phyloP scores from a whole-genome alignment of 257 asterid genomes.

The Gentiana straminea region DNA sequence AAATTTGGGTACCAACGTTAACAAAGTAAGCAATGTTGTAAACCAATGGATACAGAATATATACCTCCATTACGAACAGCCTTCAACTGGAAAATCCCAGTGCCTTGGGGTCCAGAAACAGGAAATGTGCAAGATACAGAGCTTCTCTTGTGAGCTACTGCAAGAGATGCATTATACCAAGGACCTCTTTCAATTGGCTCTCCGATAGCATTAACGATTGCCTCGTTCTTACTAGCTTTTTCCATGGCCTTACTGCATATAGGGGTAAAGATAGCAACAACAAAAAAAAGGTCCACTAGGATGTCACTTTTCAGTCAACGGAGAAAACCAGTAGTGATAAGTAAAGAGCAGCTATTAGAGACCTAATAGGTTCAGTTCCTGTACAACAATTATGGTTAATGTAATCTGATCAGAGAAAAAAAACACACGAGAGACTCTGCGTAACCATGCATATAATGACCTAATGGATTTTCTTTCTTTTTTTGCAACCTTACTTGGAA shows the following conservation, averaged over 20 bases:
- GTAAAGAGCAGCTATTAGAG: too few species aligned
- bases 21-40: too few species aligned
- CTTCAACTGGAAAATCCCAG: slow-evolving; percentile 82
- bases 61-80: slow-evolving; percentile 87
- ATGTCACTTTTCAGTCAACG: too few species aligned
- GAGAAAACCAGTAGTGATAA: too few species aligned
- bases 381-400: too few species aligned
- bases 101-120: slow-evolving; percentile 89
- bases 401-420: too few species aligned
- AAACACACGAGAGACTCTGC: too few species aligned
- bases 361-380: too few species aligned
- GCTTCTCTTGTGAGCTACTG: slow-evolving; percentile 77
- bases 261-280: slow-evolving; percentile 3
- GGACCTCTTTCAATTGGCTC: slow-evolving; percentile 94
- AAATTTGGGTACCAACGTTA: too few species aligned
- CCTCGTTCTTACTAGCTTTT: slow-evolving; percentile 64
- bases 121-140: slow-evolving; percentile 94
- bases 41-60: neutral
- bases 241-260: slow-evolving; percentile 93
- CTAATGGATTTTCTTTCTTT: too few species aligned
- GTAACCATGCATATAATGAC: too few species aligned
- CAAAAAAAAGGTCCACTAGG: neutral
- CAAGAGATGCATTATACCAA: slow-evolving; percentile 97
- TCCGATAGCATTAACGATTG: slow-evolving; percentile 65
- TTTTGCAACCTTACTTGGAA: too few species aligned